Conservation (phyloP, 1,284 basidiomycete genomes). For the Heterobasidion irregulare region DNA sequence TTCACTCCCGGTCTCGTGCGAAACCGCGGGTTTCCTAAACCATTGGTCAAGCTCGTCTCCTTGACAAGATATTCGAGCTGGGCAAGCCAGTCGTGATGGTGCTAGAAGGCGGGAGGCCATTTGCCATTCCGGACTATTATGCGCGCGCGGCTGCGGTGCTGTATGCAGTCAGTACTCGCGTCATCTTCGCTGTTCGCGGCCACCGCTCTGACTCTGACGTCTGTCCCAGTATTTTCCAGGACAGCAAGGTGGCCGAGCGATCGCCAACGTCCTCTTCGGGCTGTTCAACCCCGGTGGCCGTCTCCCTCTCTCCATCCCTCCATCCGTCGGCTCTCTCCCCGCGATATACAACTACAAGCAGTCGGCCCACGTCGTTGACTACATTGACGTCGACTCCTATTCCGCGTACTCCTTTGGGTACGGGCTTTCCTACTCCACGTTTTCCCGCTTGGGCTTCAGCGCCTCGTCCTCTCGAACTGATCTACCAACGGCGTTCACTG, state of each 20-base stretch:
- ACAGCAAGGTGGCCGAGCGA: slow-evolving; percentile 21
- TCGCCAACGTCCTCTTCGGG: slow-evolving; percentile 20
- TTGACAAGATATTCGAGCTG: slow-evolving; percentile 19
- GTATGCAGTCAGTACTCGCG: slow-evolving; percentile 14
- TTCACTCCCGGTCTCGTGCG: no score
- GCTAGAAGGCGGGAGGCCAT: slow-evolving; percentile 20
- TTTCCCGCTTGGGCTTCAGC: slow-evolving; percentile 16
- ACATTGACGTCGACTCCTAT: slow-evolving; percentile 1
- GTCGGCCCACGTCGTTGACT: slow-evolving; percentile 18
- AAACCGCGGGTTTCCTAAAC: no score
- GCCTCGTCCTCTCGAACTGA: slow-evolving; percentile 6
- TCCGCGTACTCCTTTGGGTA: slow-evolving; percentile 19
- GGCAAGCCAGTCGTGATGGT: slow-evolving; percentile 20
- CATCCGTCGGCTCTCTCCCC: slow-evolving; percentile 16
- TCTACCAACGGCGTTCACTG: slow-evolving; percentile 12
- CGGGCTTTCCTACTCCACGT: slow-evolving; percentile 20
- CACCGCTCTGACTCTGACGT: neutral
- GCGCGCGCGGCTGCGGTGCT: slow-evolving; percentile 16
- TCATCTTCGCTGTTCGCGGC: neutral
- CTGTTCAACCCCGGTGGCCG: slow-evolving; percentile 20
- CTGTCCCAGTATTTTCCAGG: slow-evolving; percentile 19
- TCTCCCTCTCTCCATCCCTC: slow-evolving; percentile 20
- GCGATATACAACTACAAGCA: slow-evolving; percentile 21
- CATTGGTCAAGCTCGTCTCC: slow-evolving; percentile 13
- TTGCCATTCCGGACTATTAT: slow-evolving; percentile 20